Evolutionary conservation across 345 rosid species (phyloP).

Genomic region (Salix arbutifolia): DNA sequence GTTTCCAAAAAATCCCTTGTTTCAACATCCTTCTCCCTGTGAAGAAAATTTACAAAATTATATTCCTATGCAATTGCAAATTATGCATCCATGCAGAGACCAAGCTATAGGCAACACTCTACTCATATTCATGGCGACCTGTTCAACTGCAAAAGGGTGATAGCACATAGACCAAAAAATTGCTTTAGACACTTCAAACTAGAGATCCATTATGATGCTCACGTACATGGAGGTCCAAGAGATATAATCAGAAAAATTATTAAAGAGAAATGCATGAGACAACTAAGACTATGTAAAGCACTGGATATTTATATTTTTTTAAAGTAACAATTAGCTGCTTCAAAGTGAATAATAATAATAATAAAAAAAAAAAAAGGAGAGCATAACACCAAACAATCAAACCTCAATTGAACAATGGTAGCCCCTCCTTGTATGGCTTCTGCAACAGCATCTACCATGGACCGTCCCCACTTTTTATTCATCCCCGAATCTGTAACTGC

Average conservation of each 20-base stretch:
- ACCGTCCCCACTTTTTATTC: constrained; percentile 77
- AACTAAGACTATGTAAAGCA: too few species aligned
- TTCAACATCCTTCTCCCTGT: constrained; percentile 64
- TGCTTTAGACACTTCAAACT: not conserved
- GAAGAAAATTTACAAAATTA: too few species aligned
- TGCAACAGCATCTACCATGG: constrained; percentile 59
- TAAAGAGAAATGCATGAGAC: not conserved
- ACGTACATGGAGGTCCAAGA: not conserved
- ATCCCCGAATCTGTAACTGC: constrained; percentile 84
- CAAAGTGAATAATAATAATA: not conserved
- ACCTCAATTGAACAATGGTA: constrained; percentile 87
- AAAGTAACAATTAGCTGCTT: not conserved
- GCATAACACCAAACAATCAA: not conserved
- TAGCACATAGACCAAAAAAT: not conserved
- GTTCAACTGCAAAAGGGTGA: not conserved
- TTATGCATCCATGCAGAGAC: not conserved
- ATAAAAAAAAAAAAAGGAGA: not conserved
- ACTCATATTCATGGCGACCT: not conserved
- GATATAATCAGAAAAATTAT: not conserved
- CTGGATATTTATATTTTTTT: not conserved
- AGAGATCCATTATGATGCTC: not conserved
- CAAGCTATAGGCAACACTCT: not conserved
- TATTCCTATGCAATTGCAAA: not conserved
- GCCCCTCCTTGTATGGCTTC: constrained; percentile 88
- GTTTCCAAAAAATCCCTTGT: constrained; percentile 62